Percentiles rank a stretch among this genome's conserved stretches.
phyloP scores from a whole-genome alignment of 257 asterid genomes.

The Solanum paucissectum region DNA sequence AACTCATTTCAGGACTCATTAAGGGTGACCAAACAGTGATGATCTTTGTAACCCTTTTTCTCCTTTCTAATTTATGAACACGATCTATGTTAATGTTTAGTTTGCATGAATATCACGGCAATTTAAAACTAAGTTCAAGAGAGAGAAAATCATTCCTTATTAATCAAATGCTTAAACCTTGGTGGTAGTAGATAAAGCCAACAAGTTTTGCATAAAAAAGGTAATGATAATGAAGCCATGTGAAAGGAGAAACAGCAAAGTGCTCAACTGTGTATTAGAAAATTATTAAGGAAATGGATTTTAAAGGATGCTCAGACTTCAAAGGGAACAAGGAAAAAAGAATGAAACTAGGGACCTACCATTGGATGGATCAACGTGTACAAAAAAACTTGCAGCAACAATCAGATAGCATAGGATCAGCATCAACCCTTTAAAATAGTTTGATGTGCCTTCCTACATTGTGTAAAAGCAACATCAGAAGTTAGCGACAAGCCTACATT shows the following conservation, averaged over 20 bases:
- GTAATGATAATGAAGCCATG: background rate
- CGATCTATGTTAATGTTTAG: background rate
- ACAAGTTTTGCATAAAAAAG: background rate
- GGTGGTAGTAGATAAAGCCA: background rate
- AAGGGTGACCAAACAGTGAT: background rate
- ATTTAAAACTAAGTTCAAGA: background rate
- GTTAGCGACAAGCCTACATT: background rate
- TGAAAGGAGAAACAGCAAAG: background rate
- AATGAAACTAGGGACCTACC: slow-evolving; percentile 30
- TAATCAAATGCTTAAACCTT: background rate
- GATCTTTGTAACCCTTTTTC: background rate
- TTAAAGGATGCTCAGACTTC: background rate
- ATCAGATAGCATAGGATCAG: slow-evolving; percentile 52
- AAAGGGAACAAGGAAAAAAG: background rate
- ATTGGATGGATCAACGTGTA: slow-evolving; percentile 30
- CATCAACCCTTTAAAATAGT: slow-evolving; percentile 50
- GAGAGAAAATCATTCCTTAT: background rate
- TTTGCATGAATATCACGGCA: background rate
- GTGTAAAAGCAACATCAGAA: background rate
- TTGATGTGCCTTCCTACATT: slow-evolving; percentile 49
- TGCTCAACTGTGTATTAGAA: background rate
- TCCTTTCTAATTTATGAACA: background rate
- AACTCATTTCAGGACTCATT: background rate
- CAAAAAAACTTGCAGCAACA: slow-evolving; percentile 51
- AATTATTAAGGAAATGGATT: background rate